phyloP scores from a whole-genome alignment of 1,284 basidiomycete species.

The Fomitopsis palustris region DNA sequence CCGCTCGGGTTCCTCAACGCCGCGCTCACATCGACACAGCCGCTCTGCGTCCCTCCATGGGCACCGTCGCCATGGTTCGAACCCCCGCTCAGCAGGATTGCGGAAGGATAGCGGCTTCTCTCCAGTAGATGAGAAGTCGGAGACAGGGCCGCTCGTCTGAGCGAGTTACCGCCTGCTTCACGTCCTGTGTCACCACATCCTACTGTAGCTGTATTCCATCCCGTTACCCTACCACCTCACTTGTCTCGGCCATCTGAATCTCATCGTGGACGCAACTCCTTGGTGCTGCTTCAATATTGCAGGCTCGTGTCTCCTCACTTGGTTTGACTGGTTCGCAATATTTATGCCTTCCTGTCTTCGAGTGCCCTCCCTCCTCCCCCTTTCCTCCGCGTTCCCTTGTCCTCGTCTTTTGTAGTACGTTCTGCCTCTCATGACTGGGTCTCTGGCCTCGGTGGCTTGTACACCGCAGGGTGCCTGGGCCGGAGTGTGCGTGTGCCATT shows the following conservation, averaged over 20 bases:
- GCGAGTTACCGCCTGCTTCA: not conserved
- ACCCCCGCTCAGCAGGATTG: constrained; percentile 18
- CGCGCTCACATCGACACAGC: constrained; percentile 17
- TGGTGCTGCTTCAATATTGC: constrained; percentile 1
- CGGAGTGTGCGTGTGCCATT: not conserved
- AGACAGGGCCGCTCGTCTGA: constrained; percentile 5
- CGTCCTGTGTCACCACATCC: not conserved
- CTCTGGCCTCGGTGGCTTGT: constrained; percentile 1
- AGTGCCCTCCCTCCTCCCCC: not conserved
- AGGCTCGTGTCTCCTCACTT: not conserved
- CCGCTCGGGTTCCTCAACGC: constrained; percentile 7
- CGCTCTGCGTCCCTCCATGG: constrained; percentile 18
- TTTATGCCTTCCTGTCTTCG: constrained; percentile 6
- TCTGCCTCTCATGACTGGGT: not conserved
- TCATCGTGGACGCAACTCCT: not conserved
- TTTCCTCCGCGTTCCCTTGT: not conserved
- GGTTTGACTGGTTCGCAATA: constrained; percentile 10
- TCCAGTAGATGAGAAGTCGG: constrained; percentile 9
- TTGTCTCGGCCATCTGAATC: not conserved
- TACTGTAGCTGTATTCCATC: not conserved
- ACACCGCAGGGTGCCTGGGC: not conserved
- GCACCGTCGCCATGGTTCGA: constrained; percentile 28
- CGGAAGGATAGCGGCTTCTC: constrained; percentile 20
- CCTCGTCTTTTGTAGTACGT: constrained; percentile 1
- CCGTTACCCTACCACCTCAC: not conserved